phyloP scores from a whole-genome alignment of 495 filamentous ascomycete species.

The Podospora fimiseda region DNA sequence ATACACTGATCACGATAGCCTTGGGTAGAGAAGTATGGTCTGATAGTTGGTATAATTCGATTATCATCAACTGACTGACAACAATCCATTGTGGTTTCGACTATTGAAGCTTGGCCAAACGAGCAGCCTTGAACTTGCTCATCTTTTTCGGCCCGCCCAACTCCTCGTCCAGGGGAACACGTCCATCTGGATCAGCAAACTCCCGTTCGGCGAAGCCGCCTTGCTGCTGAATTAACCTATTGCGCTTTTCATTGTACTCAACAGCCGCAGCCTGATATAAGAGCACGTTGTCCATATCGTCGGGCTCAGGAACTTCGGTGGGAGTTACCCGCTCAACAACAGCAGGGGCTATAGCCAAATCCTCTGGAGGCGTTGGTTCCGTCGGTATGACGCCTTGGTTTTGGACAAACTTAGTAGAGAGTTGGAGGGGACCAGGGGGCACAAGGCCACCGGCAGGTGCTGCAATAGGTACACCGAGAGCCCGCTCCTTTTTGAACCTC shows the following conservation, averaged over 20 bases:
- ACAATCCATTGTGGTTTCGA: background rate
- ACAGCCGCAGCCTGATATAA: slow-evolving; percentile 69
- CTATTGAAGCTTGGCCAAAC: slow-evolving; percentile 46
- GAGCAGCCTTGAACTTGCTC: slow-evolving; percentile 85
- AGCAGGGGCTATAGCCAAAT: slow-evolving; percentile 48
- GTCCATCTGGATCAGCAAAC: slow-evolving; percentile 26
- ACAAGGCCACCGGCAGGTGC: slow-evolving; percentile 7
- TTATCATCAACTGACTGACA: slow-evolving; percentile 17
- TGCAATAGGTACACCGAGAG: slow-evolving; percentile 5
- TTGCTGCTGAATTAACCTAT: slow-evolving; percentile 68
- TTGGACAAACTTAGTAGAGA: slow-evolving; percentile 21
- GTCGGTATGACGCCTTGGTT: slow-evolving; percentile 12
- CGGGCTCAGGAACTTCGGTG: slow-evolving; percentile 46
- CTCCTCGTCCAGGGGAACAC: slow-evolving; percentile 58
- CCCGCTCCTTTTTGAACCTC: slow-evolving; percentile 39
- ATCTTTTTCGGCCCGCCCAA: slow-evolving; percentile 61
- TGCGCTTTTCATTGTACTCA: slow-evolving; percentile 75
- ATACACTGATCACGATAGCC: slow-evolving; percentile 6
- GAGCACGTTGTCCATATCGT: slow-evolving; percentile 67
- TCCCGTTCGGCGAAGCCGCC: slow-evolving; percentile 66
- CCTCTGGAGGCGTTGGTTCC: slow-evolving; percentile 47
- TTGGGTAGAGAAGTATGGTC: background rate
- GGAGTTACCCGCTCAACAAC: slow-evolving; percentile 56
- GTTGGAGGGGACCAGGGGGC: slow-evolving; percentile 28
- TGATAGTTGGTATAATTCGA: slow-evolving; percentile 13